Conservation (phyloP, 352 stramenopile species). For the Phytophthora pisi region DNA sequence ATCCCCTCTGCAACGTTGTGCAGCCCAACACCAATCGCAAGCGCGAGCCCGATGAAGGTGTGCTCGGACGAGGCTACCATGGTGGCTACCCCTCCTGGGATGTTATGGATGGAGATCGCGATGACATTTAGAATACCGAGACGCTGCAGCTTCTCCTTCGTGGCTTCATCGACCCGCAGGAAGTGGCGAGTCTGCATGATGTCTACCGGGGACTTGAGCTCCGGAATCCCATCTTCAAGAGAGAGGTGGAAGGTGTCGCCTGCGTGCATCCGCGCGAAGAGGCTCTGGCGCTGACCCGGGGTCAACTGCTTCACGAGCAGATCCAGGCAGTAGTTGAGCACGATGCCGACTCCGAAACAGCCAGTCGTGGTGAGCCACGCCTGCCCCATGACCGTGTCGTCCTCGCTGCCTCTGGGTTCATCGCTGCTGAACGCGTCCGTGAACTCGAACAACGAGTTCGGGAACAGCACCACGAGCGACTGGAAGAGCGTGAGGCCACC, state of each 20-base stretch:
- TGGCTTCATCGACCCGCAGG: slow-evolving; percentile 41
- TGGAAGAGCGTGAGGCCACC: slow-evolving; percentile 73
- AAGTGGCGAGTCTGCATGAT: slow-evolving; percentile 24
- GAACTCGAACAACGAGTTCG: slow-evolving; percentile 44
- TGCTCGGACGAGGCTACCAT: slow-evolving; percentile 92
- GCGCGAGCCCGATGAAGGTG: slow-evolving; percentile 83
- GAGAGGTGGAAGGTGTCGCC: slow-evolving; percentile 26
- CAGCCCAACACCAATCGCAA: slow-evolving; percentile 94
- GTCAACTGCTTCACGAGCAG: slow-evolving; percentile 46
- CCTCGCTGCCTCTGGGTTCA: slow-evolving; percentile 16
- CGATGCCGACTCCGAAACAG: slow-evolving; percentile 88
- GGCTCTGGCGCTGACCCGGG: slow-evolving; percentile 23
- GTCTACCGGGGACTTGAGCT: slow-evolving; percentile 35
- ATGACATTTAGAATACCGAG: slow-evolving; percentile 92
- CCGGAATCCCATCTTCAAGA: slow-evolving; percentile 16
- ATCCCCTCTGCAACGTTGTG: slow-evolving; percentile 97
- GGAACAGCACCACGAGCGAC: slow-evolving; percentile 74
- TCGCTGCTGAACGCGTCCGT: slow-evolving; percentile 26
- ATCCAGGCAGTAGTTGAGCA: slow-evolving; percentile 50
- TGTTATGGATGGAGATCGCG: slow-evolving; percentile 95
- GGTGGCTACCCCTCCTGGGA: slow-evolving; percentile 95
- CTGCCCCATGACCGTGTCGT: slow-evolving; percentile 34
- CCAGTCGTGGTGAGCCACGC: slow-evolving; percentile 79
- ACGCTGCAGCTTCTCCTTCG: slow-evolving; percentile 63
- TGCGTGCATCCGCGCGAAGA: slow-evolving; percentile 24